Conservation (phyloP, 441 rosid genomes). For the Erodium texanum region DNA sequence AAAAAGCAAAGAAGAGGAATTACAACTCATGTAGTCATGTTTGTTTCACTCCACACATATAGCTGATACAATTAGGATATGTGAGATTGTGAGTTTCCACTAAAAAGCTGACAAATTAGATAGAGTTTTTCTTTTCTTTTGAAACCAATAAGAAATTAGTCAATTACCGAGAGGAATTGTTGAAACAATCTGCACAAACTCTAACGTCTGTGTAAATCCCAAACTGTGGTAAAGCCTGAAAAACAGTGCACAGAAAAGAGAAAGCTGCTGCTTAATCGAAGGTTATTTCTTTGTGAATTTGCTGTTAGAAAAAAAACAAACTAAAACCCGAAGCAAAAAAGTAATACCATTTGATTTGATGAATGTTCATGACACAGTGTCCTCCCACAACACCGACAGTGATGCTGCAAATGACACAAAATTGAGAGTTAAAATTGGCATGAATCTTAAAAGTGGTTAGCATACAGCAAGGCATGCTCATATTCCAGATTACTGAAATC, state of each 20-base stretch:
- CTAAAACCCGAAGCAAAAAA: background rate
- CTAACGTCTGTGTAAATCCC: constrained; percentile 43
- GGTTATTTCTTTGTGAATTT: background rate
- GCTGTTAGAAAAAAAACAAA: background rate
- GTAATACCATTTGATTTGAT: constrained; percentile 53
- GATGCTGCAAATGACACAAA: constrained; percentile 15
- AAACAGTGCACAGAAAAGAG: constrained; percentile 13
- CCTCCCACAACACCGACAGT: constrained; percentile 61
- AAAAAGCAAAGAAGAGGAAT: background rate
- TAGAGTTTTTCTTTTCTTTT: background rate
- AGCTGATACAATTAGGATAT: background rate
- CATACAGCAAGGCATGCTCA: constrained; percentile 6
- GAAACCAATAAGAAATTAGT: background rate
- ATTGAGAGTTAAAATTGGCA: background rate
- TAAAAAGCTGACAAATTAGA: background rate
- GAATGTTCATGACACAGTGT: constrained; percentile 70
- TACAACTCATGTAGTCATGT: background rate
- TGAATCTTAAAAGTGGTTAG: background rate
- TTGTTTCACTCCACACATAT: background rate
- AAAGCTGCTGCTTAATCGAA: background rate
- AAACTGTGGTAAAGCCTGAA: constrained; percentile 58
- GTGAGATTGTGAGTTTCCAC: background rate
- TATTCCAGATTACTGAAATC: background rate
- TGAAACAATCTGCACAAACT: constrained; percentile 66
- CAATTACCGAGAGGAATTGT: constrained; percentile 41